Evolutionary conservation across 139 green algal species (phyloP).

Genomic region (Chlamydomonas incerta): DNA sequence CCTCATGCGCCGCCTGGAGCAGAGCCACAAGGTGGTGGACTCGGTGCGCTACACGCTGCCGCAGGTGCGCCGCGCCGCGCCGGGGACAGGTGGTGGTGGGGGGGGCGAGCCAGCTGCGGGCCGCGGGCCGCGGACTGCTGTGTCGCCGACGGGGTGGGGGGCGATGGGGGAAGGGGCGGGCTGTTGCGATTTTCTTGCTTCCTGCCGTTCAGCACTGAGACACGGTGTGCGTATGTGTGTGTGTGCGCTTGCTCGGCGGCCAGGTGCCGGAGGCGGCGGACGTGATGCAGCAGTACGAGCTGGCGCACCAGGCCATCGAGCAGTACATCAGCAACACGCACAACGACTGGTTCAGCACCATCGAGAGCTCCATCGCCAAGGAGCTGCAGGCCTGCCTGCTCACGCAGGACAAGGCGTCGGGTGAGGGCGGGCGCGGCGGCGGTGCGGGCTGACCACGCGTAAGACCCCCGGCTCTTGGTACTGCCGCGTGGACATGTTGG

Average conservation of each 20-base stretch:
- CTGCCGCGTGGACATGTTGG: too few relatives aligned
- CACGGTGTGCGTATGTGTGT: neutral
- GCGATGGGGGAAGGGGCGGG: too few relatives aligned
- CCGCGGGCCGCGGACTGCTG: too few relatives aligned
- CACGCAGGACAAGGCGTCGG: slow-evolving; percentile 66
- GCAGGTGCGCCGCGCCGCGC: too few relatives aligned
- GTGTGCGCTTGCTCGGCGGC: neutral
- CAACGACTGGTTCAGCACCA: slow-evolving; percentile 81
- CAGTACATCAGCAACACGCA: slow-evolving; percentile 86
- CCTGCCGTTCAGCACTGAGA: neutral
- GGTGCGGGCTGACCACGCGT: too few relatives aligned
- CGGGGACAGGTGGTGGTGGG: too few relatives aligned
- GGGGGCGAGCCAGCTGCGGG: too few relatives aligned
- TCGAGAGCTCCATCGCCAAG: slow-evolving; percentile 68
- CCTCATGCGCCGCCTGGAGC: slow-evolving; percentile 70
- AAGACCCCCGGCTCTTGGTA: too few relatives aligned
- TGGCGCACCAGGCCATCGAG: slow-evolving; percentile 79
- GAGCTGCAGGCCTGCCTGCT: slow-evolving; percentile 80
- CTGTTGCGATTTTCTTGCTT: too few relatives aligned
- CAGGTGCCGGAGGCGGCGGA: slow-evolving; percentile 71
- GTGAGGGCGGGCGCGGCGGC: too few relatives aligned
- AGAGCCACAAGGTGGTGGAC: slow-evolving; percentile 45
- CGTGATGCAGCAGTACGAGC: slow-evolving; percentile 73
- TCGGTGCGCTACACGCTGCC: slow-evolving; percentile 74
- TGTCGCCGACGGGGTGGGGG: too few relatives aligned